Evolutionary conservation across 768 basidiomycete genomes (phyloP), one percentile per base, ranked within the genome.

Genomic region (Rhodotorula graminis): DNA sequence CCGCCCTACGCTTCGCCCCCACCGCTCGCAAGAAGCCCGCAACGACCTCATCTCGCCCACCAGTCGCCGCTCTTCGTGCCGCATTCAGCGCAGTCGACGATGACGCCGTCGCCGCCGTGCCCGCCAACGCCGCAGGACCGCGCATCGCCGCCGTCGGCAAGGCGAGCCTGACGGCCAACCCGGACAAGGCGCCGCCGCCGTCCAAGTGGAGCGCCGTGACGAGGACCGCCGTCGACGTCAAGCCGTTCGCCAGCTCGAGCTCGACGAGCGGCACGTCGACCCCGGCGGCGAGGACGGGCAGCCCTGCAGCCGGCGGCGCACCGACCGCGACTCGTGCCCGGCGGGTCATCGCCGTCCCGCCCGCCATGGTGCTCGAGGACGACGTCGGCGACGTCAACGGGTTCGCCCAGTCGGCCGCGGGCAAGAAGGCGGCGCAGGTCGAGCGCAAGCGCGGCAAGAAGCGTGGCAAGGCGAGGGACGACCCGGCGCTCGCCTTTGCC

Each of bases 1-100:
- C 70, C 53, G 70, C 74, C 2, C 70, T 75, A 19, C 64, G 74
- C 33, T 75, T 75, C 65, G 70, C 70, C 12, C 74, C 74, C 2
- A 61, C 65, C 29, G n/a, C 40, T 47, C 70, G 74, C 61, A 75
- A 69, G 65, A 69, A 69, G 29, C 66, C 73, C 14, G 25, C 55
- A 15, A 3, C 58, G 12, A 1, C 64, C 18, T 21, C 55, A 1
- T n/a, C 65, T 4, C 11, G 37, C 7, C 46, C 73, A 2, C 37
- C 53, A 19, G 58, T 67, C 4, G 29, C 49, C 16, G 74, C 70
- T 1, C 65, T 75, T 64, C 59, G 53, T 16, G 58, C 67, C 9
- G 64, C 47, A 0, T 60, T 75, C 31, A 64, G 64, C 25, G 63
- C 65, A 3, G 69, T 58, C n/a, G 67, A 66, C 0, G 73, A 67